Evolutionary conservation across 176 grass and related monocot species (phyloP), one percentile per base, ranked within the genome.

Genomic region (Carex kokanica): DNA sequence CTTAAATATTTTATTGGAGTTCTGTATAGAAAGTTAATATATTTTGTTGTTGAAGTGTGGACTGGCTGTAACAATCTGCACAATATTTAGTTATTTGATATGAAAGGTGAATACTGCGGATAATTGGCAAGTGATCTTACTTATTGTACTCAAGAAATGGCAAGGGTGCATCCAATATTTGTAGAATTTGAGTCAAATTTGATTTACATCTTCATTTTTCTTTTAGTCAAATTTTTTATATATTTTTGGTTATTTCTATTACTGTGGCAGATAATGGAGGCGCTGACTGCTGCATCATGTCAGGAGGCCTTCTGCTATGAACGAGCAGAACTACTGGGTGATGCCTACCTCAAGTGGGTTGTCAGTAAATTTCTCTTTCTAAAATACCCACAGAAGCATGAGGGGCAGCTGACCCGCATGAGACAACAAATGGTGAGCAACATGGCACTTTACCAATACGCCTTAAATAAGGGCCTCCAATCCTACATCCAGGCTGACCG

Each of bases 401-500:
- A 99, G 88, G 96, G 96, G 0, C 96, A 99, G 64, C 85, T 99
- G 74, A 99, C 96, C 57, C 91, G 96, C 81, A 99, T 99, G 89
- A 88, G 96, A 31, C 96, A 99, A 88, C 91, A 99, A 83, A 95
- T 99, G 96, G 96, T 99, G 84, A 99, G 96, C 80, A 99, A 99
- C 81, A 99, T 99, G 91, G 91, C 94, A 34, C 91, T 99, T 47
- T 99, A 99, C 61, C 89, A 93, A 62, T 93, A 92, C 43, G 96
- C 96, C 29, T 85, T 99, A 45, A 88, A 91, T 84, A 99, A 93
- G 82, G 79, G 74, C 60, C 96, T 99, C 78, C 96, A 99, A 84
- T 95, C 93, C n/a, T 99, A 95, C 84, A 93, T 99, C 61, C 96
- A 99, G 86, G 93, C 96, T 47, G 96, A 99, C 75, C 89, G 96